Conservation (phyloP, 2,329 filamentous ascomycete genomes). For the Stachybotrys chlorohalonatus region DNA sequence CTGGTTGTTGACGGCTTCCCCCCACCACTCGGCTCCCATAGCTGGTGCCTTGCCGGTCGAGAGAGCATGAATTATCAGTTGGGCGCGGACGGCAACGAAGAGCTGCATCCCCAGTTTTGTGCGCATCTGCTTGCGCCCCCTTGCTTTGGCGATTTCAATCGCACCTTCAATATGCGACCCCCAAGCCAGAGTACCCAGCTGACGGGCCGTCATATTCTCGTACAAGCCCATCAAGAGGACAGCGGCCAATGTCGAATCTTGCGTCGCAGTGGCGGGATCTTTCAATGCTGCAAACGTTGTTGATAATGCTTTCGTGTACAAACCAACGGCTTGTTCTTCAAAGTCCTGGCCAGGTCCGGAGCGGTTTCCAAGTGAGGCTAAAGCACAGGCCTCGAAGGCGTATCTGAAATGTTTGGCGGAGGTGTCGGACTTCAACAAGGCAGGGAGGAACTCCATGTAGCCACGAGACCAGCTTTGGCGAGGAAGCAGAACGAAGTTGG, state of each 20-base stretch:
- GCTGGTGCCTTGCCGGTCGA: slow-evolving; percentile 41
- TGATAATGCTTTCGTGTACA: slow-evolving; percentile 46
- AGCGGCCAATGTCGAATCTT: slow-evolving; percentile 50
- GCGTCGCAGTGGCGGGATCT: slow-evolving; percentile 36
- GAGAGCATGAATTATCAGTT: slow-evolving; percentile 53
- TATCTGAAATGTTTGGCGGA: slow-evolving; percentile 39
- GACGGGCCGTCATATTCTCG: slow-evolving; percentile 49
- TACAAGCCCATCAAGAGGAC: slow-evolving; percentile 53
- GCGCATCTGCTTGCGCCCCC: slow-evolving; percentile 44
- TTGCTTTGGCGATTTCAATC: slow-evolving; percentile 49
- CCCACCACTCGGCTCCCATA: slow-evolving; percentile 52
- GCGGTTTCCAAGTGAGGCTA: slow-evolving; percentile 48
- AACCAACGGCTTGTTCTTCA: slow-evolving; percentile 32
- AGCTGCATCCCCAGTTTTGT: slow-evolving; percentile 45
- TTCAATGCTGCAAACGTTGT: slow-evolving; percentile 43
- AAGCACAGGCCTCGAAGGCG: slow-evolving; percentile 50
- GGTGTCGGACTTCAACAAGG: slow-evolving; percentile 38
- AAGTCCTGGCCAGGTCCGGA: slow-evolving; percentile 22
- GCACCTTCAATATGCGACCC: slow-evolving; percentile 56
- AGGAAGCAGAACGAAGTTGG: slow-evolving; percentile 51
- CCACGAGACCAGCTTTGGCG: slow-evolving; percentile 40
- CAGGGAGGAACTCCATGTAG: slow-evolving; percentile 50
- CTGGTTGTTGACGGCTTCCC: slow-evolving; percentile 39
- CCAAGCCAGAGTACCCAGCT: slow-evolving; percentile 48
- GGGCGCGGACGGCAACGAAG: slow-evolving; percentile 50